Conservation (phyloP, 2,329 filamentous ascomycete species). For the Calonectria hongkongensis region DNA sequence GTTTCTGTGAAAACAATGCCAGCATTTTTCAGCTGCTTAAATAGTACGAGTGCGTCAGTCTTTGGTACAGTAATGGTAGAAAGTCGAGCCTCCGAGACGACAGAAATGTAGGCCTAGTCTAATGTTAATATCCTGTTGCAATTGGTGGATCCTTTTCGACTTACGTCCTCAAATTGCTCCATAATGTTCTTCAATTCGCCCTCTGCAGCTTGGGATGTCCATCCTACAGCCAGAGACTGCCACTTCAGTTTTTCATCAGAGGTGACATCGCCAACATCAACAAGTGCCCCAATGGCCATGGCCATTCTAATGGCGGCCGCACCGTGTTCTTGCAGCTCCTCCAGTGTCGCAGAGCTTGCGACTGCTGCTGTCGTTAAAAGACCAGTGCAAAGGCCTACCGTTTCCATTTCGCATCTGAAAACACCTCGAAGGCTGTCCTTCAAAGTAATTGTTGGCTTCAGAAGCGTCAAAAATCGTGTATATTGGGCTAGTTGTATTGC, state of each 20-base stretch:
- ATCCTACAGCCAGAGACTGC: not conserved
- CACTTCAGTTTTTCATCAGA: not conserved
- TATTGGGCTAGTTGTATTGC: not conserved
- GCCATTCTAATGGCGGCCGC: constrained; percentile 13
- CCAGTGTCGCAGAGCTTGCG: not conserved
- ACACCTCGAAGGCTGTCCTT: not conserved
- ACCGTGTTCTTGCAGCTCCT: constrained; percentile 18
- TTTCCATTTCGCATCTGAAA: not conserved
- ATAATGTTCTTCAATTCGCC: not conserved
- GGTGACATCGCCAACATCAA: constrained; percentile 5
- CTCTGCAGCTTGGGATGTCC: not conserved
- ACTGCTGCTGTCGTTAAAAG: not conserved
- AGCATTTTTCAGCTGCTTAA: not conserved
- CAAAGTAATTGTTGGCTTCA: not conserved
- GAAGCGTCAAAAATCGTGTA: not conserved
- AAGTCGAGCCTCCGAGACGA: not conserved
- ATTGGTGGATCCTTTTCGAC: not conserved
- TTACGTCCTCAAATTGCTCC: not conserved
- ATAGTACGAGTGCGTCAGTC: not conserved
- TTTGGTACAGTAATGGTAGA: not conserved
- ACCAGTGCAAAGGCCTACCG: constrained; percentile 2
- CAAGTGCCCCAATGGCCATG: constrained; percentile 7
- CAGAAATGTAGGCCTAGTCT: not conserved
- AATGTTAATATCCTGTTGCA: not conserved
- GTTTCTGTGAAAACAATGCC: not conserved